Percentiles rank a stretch among this genome's conserved stretches.
Evolutionary conservation across 2,329 filamentous ascomycete species (phyloP).

Genomic region (Alternaria conjuncta): DNA sequence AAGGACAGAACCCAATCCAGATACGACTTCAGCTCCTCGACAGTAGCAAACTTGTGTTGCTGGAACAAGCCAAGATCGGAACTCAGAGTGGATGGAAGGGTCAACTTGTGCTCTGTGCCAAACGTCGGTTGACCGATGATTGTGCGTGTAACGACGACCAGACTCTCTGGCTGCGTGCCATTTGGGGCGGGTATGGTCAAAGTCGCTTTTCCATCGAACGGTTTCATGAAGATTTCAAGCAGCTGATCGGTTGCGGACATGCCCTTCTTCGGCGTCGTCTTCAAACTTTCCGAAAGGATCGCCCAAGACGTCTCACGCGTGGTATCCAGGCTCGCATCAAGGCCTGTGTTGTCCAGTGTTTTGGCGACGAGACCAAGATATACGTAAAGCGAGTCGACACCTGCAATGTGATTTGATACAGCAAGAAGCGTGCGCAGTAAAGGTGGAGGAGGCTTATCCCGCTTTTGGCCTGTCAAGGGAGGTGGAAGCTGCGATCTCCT

Average conservation of each 20-base stretch:
- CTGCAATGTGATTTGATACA: constrained; percentile 58
- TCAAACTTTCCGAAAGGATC: constrained; percentile 35
- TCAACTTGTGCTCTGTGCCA: constrained; percentile 44
- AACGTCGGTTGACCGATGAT: constrained; percentile 43
- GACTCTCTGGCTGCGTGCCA: constrained; percentile 25
- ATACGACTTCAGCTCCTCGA: constrained; percentile 39
- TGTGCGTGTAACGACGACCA: constrained; percentile 41
- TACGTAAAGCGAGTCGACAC: constrained; percentile 44
- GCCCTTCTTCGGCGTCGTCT: constrained; percentile 31
- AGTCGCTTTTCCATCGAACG: constrained; percentile 38
- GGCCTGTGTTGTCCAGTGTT: constrained; percentile 37
- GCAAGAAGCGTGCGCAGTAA: constrained; percentile 66
- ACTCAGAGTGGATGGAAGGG: constrained; percentile 36
- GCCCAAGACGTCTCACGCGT: constrained; percentile 37
- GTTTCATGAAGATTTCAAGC: constrained; percentile 36
- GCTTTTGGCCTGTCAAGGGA: constrained; percentile 60
- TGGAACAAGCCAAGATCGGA: constrained; percentile 36
- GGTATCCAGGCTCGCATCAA: constrained; percentile 34
- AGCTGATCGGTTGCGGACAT: constrained; percentile 43
- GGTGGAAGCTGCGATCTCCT: constrained; percentile 70
- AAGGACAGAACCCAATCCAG: constrained; percentile 43
- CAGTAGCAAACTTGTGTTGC: constrained; percentile 38
- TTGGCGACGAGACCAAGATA: constrained; percentile 36
- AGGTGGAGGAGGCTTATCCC: constrained; percentile 59
- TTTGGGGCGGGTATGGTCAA: constrained; percentile 33